Evolutionary conservation across 2,329 filamentous ascomycete genomes (phyloP), one percentile per base, ranked within the genome.

Genomic region (Fusarium sororula): DNA sequence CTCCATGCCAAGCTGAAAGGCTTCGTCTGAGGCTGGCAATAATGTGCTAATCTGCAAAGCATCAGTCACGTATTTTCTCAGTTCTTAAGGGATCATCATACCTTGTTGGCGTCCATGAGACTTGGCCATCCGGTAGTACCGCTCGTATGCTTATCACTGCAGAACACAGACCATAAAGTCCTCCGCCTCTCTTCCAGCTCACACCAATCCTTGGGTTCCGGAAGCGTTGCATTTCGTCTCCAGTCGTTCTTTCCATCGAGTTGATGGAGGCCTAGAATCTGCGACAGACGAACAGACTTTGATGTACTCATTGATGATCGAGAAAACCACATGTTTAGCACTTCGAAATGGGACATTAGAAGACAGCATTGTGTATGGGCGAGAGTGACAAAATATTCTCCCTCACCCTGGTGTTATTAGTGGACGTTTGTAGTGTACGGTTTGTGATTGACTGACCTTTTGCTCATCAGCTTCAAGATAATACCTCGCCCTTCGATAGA

Each of bases 41-140:
- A 91, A 90, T 4, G 94, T 96, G 75, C 90, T 87, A 61, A 95
- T 90, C 91, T 85, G 47, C 35, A 56, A 78, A 28, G 22, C 8
- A 4, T 51, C 39, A 73, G 45, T 75, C 42, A 14, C 6, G 48
- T 14, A 24, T 7, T 2, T 7, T 35, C 8, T 32, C 30, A 11
- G 6, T 17, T 24, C 22, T 10, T 10, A 5, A 24, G 3, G 4
- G 7, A 3, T 20, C 28, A 5, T 24, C 48, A 20, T 32, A 51
- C 48, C 28, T 95, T 93, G 79, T 84, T 84, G 70, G 93, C 89
- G 73, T 97, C 92, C 47, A 97, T 90, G 17, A 90, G 84, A 85
- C 93, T 91, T 0, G 95, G 94, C 95, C 95, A 97, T 4, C 94
- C 94, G 7, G 94, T 96, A 20, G 93, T 94, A 51, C 95, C 93